Evolutionary conservation across 805 yeast species (phyloP), one percentile per base, ranked within the genome.

Genomic region (Yarrowia sp.): DNA sequence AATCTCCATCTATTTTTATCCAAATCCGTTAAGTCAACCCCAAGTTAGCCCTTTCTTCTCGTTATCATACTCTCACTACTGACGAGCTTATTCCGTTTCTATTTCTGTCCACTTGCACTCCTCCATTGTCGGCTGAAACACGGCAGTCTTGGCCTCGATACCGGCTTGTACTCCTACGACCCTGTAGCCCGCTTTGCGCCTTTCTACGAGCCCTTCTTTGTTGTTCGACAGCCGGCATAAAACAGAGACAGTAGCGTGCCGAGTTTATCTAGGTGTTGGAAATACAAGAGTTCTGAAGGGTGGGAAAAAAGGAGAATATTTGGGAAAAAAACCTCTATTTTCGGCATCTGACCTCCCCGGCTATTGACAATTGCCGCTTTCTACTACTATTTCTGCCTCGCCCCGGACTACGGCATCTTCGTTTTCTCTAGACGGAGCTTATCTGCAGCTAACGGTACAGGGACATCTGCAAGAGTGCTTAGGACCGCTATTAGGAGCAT

Each of bases 381-480:
- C 32, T 5, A 3, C 32, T 26, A 26, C 32, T 26, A 26, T 1
- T 26, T 26, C 32, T 26, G 7, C 32, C 32, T 26, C 7, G 32
- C 7, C 32, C 7, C 32, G 4, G 32, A 26, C 32, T 26, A 5
- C 32, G 32, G 32, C 32, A 5, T 26, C 32, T 26, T 26, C 32
- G 11, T 32, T 4, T 49, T 12, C 41, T 3, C 32, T 36, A 11
- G 7, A 26, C 32, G 32, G 32, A 52, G 58, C 58, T 52, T 52
- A 52, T 52, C 58, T 52, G 43, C 58, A 52, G 56, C 56, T 50
- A 48, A 36, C 56, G 12, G 56, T 52, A 52, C 56, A 52, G 56
- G 26, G 56, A 52, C 56, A 36, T 48, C 26, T 52, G 56, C 56
- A 52, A 35, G 56, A 26, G 32, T 26, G 32, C 32, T 26, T 26